Conservation (phyloP, 306 rosid genomes). For the Hylodesmum podocarpum region DNA sequence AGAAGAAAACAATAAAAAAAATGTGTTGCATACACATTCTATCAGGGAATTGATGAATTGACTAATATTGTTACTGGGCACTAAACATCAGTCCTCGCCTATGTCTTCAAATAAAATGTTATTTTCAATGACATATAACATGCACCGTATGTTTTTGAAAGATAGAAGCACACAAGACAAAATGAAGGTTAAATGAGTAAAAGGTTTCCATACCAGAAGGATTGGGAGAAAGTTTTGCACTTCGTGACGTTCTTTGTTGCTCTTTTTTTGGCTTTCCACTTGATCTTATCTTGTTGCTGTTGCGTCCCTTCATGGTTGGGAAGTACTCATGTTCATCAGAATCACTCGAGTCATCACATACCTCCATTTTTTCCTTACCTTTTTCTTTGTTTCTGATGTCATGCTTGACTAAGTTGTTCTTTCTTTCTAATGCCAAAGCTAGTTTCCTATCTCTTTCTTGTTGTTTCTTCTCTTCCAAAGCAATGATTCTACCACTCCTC, state of each 20-base stretch:
- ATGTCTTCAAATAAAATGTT: no score
- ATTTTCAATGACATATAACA: background rate
- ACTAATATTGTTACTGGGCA: no score
- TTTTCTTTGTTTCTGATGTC: background rate
- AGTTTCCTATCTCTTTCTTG: constrained; percentile 4
- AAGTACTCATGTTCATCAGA: no score
- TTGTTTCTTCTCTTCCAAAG: constrained; percentile 26
- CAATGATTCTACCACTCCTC: constrained; percentile 37
- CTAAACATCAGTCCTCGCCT: no score
- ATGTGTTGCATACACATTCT: no score
- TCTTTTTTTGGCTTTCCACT: background rate
- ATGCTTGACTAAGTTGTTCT: background rate
- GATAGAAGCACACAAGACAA: background rate
- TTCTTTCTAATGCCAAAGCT: background rate
- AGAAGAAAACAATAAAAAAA: no score
- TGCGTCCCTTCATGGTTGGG: no score
- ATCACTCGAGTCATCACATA: background rate
- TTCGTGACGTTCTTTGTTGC: background rate
- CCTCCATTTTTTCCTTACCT: background rate
- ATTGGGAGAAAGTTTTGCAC: background rate
- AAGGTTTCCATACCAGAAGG: background rate
- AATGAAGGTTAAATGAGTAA: background rate
- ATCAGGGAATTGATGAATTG: no score
- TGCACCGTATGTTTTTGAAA: background rate
- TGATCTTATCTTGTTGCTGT: background rate